phyloP scores from a whole-genome alignment of 2,329 filamentous ascomycete genomes.

The Phoma sp. region DNA sequence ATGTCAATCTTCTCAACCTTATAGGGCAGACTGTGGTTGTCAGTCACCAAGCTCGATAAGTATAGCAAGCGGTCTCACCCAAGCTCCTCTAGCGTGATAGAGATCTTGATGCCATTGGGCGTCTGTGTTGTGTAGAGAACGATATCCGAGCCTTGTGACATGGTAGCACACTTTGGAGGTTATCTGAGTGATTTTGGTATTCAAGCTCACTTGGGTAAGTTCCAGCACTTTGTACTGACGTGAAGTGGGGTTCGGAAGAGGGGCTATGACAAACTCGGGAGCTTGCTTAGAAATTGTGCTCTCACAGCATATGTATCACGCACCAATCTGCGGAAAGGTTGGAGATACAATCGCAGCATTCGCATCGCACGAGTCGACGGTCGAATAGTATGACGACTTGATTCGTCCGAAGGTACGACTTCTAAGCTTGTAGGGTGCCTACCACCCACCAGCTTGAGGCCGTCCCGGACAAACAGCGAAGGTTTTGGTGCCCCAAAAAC shows the following conservation, averaged over 20 bases:
- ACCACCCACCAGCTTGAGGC: no score
- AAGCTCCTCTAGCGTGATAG: slow-evolving; percentile 85
- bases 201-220: not conserved
- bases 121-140: slow-evolving; percentile 83
- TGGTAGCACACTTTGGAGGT: not conserved
- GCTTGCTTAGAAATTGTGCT: slow-evolving; percentile 33
- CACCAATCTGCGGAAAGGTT: not conserved
- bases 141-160: slow-evolving; percentile 63
- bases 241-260: slow-evolving; percentile 30
- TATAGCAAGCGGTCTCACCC: slow-evolving; percentile 49
- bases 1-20: slow-evolving; percentile 75
- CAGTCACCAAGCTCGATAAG: not conserved
- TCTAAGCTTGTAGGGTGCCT: no score
- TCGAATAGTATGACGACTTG: no score
- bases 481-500: no score
- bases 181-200: not conserved
- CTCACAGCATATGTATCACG: not conserved
- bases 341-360: not conserved
- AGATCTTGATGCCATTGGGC: slow-evolving; percentile 89
- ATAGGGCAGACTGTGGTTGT: slow-evolving; percentile 65
- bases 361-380: not conserved
- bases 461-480: no score
- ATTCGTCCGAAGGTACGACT: no score
- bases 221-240: slow-evolving; percentile 10
- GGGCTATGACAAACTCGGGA: slow-evolving; percentile 33